Base-by-base conservation (phyloP, 306 rosid genomes). In the Vachellia pachyceras region DNA sequence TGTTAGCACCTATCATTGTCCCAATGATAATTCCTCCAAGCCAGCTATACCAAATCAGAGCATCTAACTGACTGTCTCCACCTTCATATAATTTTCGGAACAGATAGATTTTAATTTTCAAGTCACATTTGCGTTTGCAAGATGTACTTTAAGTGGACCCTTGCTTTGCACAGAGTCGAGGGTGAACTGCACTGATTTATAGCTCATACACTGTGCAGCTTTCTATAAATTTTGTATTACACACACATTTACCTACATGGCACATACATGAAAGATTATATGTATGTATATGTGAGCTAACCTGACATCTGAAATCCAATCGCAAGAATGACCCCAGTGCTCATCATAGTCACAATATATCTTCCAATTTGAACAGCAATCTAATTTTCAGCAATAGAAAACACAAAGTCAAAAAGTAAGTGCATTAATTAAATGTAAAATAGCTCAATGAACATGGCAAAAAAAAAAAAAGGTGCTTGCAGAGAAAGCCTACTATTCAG, bases 331-430 rank as follows among this genome's bases (percentile, higher is more conserved):
- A 89, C 97, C 77, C 99, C 99, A 10, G 97, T 96, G 92, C 99
- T 93, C 99, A 93, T 92, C 99, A 96, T 93, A 23, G 99, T 96
- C 86, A 96, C 96, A 50, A 96, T 93, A 84, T 93, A 96, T 87
- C 99, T 93, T 79, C 97, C 98, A 64, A 96, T 85, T 84, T 92
- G 97, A 64, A 96, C 70, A 33, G 98, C 98, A 81, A 88, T 86
- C 99, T 96, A 47, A 77, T 81, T 66, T 73, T 25, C 35, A 22
- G 49, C 58, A 66, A 83, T 22, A 69, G 13, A 58, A 20, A 36
- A 47, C 57, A 73, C 72, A 18, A 77, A 70, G 68, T 86, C 44
- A 68, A 80, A 4, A 78, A 58, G 2, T 0, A 55, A n/a, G 82
- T 76, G 79, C 73, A 65, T 45, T 14, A 29, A 37, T 35, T 15